phyloP scores from a whole-genome alignment of 1,284 basidiomycete species.

The Tilletia indica region DNA sequence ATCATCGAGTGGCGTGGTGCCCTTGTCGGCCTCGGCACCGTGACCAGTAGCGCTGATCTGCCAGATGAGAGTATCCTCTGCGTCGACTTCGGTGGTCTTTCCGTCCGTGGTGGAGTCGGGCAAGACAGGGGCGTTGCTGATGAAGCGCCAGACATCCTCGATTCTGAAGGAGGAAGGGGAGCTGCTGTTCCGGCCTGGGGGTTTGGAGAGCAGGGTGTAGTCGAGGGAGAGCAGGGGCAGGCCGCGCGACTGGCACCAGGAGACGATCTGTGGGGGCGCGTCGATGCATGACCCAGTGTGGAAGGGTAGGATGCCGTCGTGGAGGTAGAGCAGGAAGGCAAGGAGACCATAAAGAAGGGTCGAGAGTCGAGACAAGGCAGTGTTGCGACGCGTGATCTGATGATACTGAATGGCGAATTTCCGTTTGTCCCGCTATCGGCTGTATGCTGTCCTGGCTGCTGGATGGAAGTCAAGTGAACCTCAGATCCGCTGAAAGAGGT shows the following conservation, averaged over 20 bases:
- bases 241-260: slow-evolving; percentile 9
- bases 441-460: too few relatives aligned
- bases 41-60: slow-evolving; percentile 13
- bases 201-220: slow-evolving; percentile 11
- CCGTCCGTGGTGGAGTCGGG: neutral
- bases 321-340: slow-evolving; percentile 9
- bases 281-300: slow-evolving; percentile 14
- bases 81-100: neutral
- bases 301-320: slow-evolving; percentile 17
- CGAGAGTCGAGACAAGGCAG: too few relatives aligned
- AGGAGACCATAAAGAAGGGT: too few relatives aligned
- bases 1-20: neutral
- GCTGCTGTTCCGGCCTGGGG: neutral
- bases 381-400: too few relatives aligned
- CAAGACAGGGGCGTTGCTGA: neutral
- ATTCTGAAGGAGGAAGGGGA: neutral
- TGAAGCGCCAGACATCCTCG: slow-evolving; percentile 12
- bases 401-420: too few relatives aligned
- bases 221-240: slow-evolving; percentile 10
- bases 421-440: too few relatives aligned
- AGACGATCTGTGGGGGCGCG: neutral
- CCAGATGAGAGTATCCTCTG: neutral
- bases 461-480: too few relatives aligned
- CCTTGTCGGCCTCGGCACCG: slow-evolving; percentile 8
- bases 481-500: too few relatives aligned